A percentile compares a stretch with the other conserved stretches of the same genome.
Evolutionary conservation across 2,329 filamentous ascomycete genomes (phyloP).

Genomic region (Venturiaceae sp.): DNA sequence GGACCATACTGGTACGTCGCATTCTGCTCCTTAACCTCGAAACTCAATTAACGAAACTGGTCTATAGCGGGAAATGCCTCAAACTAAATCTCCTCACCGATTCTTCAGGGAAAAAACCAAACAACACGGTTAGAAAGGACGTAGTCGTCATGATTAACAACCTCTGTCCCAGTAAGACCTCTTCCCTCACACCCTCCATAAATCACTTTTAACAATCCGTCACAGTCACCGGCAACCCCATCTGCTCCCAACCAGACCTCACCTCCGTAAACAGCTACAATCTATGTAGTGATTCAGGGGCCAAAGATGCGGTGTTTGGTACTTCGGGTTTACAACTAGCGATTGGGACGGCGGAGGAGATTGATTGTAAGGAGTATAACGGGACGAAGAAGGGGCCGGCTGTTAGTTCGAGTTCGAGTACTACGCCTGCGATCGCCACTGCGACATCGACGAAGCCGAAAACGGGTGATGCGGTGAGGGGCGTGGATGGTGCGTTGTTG

Average conservation of each 20-base stretch:
- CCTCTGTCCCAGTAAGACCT: background rate
- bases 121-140: background rate
- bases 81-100: background rate
- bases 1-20: background rate
- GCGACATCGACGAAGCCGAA: background rate
- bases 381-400: too few relatives aligned
- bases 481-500: background rate
- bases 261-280: background rate
- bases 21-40: too few relatives aligned
- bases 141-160: background rate
- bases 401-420: too few relatives aligned
- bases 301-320: background rate
- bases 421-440: background rate
- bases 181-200: background rate
- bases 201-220: background rate
- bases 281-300: background rate
- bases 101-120: background rate
- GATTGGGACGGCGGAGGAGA: too few relatives aligned
- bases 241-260: background rate
- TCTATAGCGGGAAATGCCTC: background rate
- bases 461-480: background rate
- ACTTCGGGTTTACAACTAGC: background rate
- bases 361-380: too few relatives aligned
- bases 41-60: too few relatives aligned
- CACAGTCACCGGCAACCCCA: background rate